Conservation (phyloP, 1,284 basidiomycete genomes). For the Marasmius oreades region DNA sequence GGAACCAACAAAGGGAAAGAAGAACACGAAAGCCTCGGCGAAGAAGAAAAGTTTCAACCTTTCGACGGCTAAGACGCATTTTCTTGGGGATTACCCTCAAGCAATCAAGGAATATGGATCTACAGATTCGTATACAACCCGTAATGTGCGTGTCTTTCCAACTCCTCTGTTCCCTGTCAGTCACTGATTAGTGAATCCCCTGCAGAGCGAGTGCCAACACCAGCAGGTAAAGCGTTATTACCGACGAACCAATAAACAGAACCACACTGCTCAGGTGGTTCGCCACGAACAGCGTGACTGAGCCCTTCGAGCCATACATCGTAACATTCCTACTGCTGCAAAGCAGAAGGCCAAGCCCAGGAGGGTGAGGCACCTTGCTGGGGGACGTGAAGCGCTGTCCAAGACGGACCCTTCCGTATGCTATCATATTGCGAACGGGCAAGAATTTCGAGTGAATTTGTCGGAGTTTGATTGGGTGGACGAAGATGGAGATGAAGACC, state of each 20-base stretch:
- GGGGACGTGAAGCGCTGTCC: not conserved
- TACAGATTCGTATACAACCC: too few species aligned
- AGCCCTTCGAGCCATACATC: not conserved
- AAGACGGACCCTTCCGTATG: not conserved
- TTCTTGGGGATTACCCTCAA: too few species aligned
- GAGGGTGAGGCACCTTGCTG: not conserved
- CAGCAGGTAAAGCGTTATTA: not conserved
- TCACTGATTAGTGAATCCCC: not conserved
- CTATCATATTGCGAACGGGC: not conserved
- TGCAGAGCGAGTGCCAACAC: conserved; percentile 2
- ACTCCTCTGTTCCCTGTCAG: not conserved
- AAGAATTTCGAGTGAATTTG: not conserved
- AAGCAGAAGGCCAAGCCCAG: not conserved
- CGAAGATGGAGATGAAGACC: too few species aligned
- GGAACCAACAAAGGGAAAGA: too few species aligned
- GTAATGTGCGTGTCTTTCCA: too few species aligned
- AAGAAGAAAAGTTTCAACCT: too few species aligned
- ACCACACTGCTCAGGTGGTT: too few species aligned
- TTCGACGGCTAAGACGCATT: too few species aligned
- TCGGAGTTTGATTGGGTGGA: not conserved
- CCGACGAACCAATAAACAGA: not conserved
- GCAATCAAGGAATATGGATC: too few species aligned
- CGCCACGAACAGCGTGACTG: not conserved
- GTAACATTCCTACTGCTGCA: not conserved
- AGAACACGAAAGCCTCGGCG: too few species aligned